Percentiles rank a stretch among this genome's conserved stretches.
Evolutionary conservation across 108 stramenopile genomes (phyloP).

Genomic region (Poteriospumella lacustris): DNA sequence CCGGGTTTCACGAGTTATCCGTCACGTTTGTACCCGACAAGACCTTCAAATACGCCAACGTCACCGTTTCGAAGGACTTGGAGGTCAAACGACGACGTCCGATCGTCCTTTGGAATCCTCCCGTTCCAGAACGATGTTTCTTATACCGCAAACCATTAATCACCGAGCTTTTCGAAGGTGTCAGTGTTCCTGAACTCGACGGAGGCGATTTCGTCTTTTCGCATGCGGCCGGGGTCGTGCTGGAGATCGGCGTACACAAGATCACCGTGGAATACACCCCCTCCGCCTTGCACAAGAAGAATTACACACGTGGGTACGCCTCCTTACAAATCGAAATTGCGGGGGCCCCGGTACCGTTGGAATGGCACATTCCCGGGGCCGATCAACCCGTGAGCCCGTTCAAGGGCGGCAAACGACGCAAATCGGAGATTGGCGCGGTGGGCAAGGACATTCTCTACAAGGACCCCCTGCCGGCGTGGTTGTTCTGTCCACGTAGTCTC

Average conservation of each 20-base stretch:
- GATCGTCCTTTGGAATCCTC: neutral
- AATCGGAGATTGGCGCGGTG: too few relatives aligned
- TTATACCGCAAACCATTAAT: neutral
- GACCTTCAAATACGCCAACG: neutral
- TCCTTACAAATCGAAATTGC: neutral
- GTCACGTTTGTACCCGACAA: neutral
- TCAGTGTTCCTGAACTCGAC: neutral
- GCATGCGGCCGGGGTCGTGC: neutral
- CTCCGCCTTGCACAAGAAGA: neutral
- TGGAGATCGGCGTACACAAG: neutral
- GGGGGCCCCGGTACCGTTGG: neutral
- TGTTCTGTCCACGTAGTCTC: neutral
- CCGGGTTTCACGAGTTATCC: neutral
- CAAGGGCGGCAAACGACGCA: too few relatives aligned
- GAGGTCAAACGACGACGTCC: neutral
- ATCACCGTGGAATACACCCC: neutral
- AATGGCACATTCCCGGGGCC: neutral
- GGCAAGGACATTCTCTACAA: neutral
- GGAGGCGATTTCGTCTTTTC: neutral
- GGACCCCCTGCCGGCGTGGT: neutral
- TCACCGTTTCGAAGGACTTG: neutral
- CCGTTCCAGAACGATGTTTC: neutral
- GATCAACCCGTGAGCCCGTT: too few relatives aligned
- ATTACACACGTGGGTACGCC: neutral
- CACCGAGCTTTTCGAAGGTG: neutral